Conservation (phyloP, 1,284 basidiomycete species). For the Mycosarcoma mackinlayi region DNA sequence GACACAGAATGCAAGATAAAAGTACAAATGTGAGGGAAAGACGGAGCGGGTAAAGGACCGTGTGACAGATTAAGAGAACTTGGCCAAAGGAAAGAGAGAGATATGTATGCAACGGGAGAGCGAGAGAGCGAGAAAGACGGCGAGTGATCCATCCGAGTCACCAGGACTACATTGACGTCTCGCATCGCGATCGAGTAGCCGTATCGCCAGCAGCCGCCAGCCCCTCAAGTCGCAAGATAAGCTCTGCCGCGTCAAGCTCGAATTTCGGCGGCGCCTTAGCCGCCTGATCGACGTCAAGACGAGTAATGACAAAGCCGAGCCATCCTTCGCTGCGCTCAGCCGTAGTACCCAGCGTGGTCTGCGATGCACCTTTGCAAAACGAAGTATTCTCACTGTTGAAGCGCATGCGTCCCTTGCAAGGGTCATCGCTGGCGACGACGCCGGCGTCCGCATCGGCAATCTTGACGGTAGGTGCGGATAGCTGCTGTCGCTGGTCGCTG, state of each 20-base stretch:
- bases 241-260: slow-evolving; percentile 33
- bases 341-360: not conserved
- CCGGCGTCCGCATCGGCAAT: not conserved
- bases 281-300: slow-evolving; percentile 14
- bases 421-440: not conserved
- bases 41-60: not conserved
- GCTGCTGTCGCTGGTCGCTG: not conserved
- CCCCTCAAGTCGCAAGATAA: slow-evolving; percentile 18
- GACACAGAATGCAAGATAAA: slow-evolving; percentile 8
- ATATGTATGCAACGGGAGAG: no score
- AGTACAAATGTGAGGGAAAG: slow-evolving; percentile 9
- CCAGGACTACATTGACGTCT: no score
- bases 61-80: not conserved
- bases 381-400: slow-evolving; percentile 36
- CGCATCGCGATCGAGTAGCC: no score
- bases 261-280: slow-evolving; percentile 10
- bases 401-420: slow-evolving; percentile 16
- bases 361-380: slow-evolving; percentile 9
- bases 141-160: not conserved
- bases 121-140: not conserved
- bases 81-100: not conserved
- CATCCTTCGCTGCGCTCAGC: slow-evolving; percentile 24
- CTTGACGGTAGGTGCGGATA: slow-evolving; percentile 4
- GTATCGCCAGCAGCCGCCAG: slow-evolving; percentile 21
- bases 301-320: slow-evolving; percentile 40